Conservation (phyloP, 257 asterid species). For the Phtheirospermum japonicum region DNA sequence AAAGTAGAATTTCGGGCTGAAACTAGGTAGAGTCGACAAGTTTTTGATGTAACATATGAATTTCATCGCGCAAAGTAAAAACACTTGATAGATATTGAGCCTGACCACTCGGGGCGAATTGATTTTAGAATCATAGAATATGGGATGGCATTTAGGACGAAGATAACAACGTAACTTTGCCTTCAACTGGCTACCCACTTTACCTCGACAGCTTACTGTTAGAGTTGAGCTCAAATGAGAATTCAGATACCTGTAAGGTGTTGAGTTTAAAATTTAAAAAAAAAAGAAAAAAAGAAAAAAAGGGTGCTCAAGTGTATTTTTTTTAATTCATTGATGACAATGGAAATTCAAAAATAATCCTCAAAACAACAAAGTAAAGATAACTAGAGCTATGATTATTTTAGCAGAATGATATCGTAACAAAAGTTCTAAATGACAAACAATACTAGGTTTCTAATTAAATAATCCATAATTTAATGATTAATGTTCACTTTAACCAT, state of each 20-base stretch:
- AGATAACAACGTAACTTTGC: slow-evolving; percentile 54
- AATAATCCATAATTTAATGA: not conserved
- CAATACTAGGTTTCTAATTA: not conserved
- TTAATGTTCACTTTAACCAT: too few relatives aligned
- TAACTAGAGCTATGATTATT: not conserved
- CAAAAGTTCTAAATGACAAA: not conserved
- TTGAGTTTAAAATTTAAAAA: not conserved
- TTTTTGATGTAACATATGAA: slow-evolving; percentile 52
- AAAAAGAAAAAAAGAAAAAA: too few relatives aligned
- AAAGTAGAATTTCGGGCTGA: slow-evolving; percentile 42
- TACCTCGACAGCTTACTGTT: slow-evolving; percentile 54
- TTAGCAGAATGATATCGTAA: not conserved
- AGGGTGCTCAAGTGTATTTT: too few relatives aligned
- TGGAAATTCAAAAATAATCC: not conserved
- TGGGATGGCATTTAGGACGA: slow-evolving; percentile 78
- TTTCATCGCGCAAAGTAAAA: slow-evolving; percentile 86
- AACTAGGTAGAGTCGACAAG: slow-evolving; percentile 43
- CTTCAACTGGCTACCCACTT: slow-evolving; percentile 50
- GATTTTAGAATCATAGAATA: slow-evolving; percentile 79
- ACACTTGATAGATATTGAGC: slow-evolving; percentile 77
- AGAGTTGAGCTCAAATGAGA: slow-evolving; percentile 64
- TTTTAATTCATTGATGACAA: too few relatives aligned
- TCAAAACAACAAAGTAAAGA: not conserved
- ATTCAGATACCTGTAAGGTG: slow-evolving; percentile 53
- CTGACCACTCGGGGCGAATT: slow-evolving; percentile 76